phyloP scores from a whole-genome alignment of 768 basidiomycete genomes.

The Kwoniella pini region DNA sequence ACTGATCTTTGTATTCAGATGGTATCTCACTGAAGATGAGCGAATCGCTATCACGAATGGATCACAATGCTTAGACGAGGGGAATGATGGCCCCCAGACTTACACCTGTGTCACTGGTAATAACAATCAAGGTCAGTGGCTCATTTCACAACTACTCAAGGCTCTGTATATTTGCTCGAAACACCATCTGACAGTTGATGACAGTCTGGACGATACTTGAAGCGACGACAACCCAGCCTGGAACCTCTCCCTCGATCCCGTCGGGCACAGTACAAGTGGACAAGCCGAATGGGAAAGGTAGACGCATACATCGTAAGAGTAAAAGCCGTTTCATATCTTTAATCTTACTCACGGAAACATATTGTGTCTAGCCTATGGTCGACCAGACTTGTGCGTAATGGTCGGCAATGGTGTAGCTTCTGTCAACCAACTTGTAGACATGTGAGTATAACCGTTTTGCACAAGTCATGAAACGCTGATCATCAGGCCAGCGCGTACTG shows the following conservation, averaged over 20 bases:
- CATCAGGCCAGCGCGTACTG: conserved; percentile 10
- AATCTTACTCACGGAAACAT: too few species aligned
- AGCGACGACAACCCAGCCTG: background rate
- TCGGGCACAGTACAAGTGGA: background rate
- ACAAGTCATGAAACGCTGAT: background rate
- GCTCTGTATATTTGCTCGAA: too few species aligned
- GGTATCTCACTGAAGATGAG: conserved; percentile 45
- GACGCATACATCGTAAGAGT: conserved; percentile 3
- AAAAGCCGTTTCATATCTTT: too few species aligned
- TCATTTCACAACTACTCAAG: too few species aligned
- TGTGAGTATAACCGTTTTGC: background rate
- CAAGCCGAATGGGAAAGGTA: background rate
- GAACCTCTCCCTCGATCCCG: background rate
- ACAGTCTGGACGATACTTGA: background rate
- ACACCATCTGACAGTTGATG: too few species aligned
- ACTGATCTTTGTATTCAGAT: conserved; percentile 19
- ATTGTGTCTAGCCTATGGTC: background rate
- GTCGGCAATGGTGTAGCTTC: background rate
- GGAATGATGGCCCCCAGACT: conserved; percentile 40
- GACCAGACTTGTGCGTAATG: conserved; percentile 9
- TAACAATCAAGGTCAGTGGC: conserved; percentile 47
- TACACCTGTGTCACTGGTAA: conserved; percentile 51
- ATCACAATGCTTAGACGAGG: conserved; percentile 48
- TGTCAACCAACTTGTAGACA: conserved; percentile 1
- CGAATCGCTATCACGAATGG: conserved; percentile 53